phyloP scores from a whole-genome alignment of 352 stramenopile species.

The Achlya hypogyna region DNA sequence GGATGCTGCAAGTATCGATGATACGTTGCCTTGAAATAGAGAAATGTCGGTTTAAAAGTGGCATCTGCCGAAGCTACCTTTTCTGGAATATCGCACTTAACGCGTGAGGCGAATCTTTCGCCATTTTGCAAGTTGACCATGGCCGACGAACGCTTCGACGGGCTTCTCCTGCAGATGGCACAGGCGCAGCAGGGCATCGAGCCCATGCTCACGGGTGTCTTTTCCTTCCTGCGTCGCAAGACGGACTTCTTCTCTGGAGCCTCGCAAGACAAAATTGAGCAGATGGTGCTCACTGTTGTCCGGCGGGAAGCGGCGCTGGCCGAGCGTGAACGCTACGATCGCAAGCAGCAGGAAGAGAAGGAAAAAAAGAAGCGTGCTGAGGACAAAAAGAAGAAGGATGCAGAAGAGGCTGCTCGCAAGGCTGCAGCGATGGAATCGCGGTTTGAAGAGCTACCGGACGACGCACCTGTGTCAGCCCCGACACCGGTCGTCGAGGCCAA shows the following conservation, averaged over 20 bases:
- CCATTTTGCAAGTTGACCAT: neutral
- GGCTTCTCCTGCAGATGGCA: constrained; percentile 95
- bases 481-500: constrained; percentile 22
- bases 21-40: too few species aligned
- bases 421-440: constrained; percentile 35
- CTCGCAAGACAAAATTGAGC: constrained; percentile 54
- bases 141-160: constrained; percentile 82
- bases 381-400: constrained; percentile 42
- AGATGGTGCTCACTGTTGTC: constrained; percentile 83
- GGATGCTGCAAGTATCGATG: too few species aligned
- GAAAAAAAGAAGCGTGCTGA: constrained; percentile 47
- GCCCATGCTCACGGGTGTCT: constrained; percentile 95
- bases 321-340: constrained; percentile 66
- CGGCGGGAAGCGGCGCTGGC: constrained; percentile 86
- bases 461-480: constrained; percentile 29
- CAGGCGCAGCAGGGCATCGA: constrained; percentile 96
- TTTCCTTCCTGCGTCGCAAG: constrained; percentile 97
- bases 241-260: constrained; percentile 98
- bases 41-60: neutral
- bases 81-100: constrained; percentile 17
- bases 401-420: constrained; percentile 33
- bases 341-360: constrained; percentile 64
- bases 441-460: constrained; percentile 77
- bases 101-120: constrained; percentile 13
- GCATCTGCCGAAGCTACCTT: neutral